phyloP scores from a whole-genome alignment of 768 basidiomycete species.

The Trametes villosa region DNA sequence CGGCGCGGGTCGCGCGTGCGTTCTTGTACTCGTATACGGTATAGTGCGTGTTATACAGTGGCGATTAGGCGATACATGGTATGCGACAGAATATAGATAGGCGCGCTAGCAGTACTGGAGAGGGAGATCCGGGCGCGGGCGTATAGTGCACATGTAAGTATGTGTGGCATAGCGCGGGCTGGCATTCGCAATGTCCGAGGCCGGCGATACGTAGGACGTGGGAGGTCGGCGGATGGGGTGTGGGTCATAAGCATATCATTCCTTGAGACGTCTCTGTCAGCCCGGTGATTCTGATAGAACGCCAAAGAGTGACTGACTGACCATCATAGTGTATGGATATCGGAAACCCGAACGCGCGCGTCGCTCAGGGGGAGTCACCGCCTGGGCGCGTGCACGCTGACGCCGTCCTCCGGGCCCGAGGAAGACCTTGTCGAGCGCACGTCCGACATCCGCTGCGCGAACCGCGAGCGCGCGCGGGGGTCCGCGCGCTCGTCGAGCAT shows the following conservation, averaged over 20 bases:
- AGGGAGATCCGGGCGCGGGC: background rate
- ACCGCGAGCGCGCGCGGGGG: conserved; percentile 15
- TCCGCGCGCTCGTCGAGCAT: conserved; percentile 6
- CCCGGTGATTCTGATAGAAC: background rate
- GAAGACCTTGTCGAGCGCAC: conserved; percentile 31
- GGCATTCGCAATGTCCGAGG: conserved; percentile 8
- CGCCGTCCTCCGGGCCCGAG: conserved; percentile 26
- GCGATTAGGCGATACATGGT: conserved; percentile 23
- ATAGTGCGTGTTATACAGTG: conserved; percentile 20
- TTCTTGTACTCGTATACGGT: background rate
- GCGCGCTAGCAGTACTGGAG: conserved; percentile 4
- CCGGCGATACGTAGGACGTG: background rate
- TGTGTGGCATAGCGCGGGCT: background rate
- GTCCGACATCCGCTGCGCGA: conserved; percentile 31
- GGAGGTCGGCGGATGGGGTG: background rate
- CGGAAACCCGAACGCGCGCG: background rate
- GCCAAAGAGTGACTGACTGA: background rate
- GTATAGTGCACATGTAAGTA: background rate
- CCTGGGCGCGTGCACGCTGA: conserved; percentile 8
- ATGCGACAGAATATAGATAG: conserved; percentile 16
- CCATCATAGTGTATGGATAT: conserved; percentile 5
- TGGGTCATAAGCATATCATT: conserved; percentile 3
- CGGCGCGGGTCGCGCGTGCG: too few species aligned
- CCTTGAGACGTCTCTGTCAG: background rate
- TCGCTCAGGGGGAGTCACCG: conserved; percentile 10